Base-by-base conservation (phyloP, 2,329 filamentous ascomycete genomes). In the Ambrosiella cleistominuta region DNA sequence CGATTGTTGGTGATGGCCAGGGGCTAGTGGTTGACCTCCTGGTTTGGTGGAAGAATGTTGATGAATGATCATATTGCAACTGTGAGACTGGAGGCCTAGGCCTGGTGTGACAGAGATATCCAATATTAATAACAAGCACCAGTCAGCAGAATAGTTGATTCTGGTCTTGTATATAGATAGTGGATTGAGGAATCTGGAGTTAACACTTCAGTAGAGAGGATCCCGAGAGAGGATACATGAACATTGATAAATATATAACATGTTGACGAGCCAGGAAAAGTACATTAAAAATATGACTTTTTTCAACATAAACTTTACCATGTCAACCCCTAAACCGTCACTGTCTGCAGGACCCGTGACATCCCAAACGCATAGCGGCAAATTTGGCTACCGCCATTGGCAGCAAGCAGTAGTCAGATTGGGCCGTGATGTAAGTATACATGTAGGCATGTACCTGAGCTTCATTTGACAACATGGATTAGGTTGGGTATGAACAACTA, bases 391-490 rank as follows among this genome's bases (percentile, higher is more conserved):
- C 19, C 19, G 13, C 47, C 8, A 51, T 51, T 51, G 47, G 17
- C 6, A 51, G 19, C 19, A 12, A 42, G 39, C 47, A 35, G 47
- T 51, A 35, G 47, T n/a, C 19, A 51, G 47, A 36, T 51, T 51
- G 47, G 47, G 47, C 47, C 47, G 47, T 51, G 47, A 51, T 51
- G 47, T 51, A 51, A 51, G 47, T 51, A 2, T 19, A 51, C 47
- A 51, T 51, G 39, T 42, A 42, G 11, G n/a, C 39, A 42, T 42
- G 47, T 51, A 51, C 47, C 47, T 51, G 47, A 51, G 47, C 47
- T 51, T 15, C 47, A 51, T 15, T 51, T 9, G 8, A n/a, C 8
- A n/a, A 51, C 47, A 51, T 51, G 47, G 19, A 19, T 51, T 51
- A n/a, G 17, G 47, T 51, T 51, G 47, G 47, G 47, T 51, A 51